Evolutionary conservation across 2,329 filamentous ascomycete species (phyloP).

Genomic region (Diaporthe helianthi): DNA sequence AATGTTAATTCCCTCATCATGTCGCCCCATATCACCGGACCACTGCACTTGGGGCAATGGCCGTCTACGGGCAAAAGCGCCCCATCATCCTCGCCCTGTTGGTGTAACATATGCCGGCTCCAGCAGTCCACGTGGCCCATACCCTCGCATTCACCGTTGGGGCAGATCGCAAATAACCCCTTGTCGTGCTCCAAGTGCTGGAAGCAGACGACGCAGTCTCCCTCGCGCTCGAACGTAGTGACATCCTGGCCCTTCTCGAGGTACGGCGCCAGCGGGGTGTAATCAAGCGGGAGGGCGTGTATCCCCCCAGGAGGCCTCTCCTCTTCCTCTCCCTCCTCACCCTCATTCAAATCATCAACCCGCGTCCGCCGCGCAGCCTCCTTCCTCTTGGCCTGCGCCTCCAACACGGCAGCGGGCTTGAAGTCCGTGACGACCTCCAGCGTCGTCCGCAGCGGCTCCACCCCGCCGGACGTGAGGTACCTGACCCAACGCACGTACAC

Average conservation of each 20-base stretch:
- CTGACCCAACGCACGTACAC: slow-evolving; percentile 73
- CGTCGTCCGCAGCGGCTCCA: slow-evolving; percentile 53
- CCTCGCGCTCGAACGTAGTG: slow-evolving; percentile 63
- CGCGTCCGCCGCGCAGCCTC: not conserved
- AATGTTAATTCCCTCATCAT: slow-evolving; percentile 85
- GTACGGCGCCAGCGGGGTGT: slow-evolving; percentile 59
- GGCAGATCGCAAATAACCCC: slow-evolving; percentile 65
- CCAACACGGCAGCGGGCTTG: slow-evolving; percentile 38
- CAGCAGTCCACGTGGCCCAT: slow-evolving; percentile 68
- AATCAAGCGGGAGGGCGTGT: slow-evolving; percentile 61
- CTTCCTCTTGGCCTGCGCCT: slow-evolving; percentile 11
- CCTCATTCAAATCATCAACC: not conserved
- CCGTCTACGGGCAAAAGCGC: slow-evolving; percentile 72
- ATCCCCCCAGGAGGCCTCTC: slow-evolving; percentile 54
- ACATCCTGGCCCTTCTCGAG: slow-evolving; percentile 62
- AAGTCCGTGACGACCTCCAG: slow-evolving; percentile 67
- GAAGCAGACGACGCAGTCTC: slow-evolving; percentile 60
- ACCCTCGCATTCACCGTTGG: slow-evolving; percentile 59
- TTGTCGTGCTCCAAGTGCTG: slow-evolving; percentile 52
- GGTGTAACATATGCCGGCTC: slow-evolving; percentile 57
- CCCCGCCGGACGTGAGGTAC: slow-evolving; percentile 56
- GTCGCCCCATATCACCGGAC: slow-evolving; percentile 71
- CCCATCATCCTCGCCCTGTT: slow-evolving; percentile 41
- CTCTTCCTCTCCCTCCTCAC: not conserved
- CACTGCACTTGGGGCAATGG: slow-evolving; percentile 73